phyloP scores from a whole-genome alignment of 176 grass and related monocot genomes.

The Guadua angustifolia region DNA sequence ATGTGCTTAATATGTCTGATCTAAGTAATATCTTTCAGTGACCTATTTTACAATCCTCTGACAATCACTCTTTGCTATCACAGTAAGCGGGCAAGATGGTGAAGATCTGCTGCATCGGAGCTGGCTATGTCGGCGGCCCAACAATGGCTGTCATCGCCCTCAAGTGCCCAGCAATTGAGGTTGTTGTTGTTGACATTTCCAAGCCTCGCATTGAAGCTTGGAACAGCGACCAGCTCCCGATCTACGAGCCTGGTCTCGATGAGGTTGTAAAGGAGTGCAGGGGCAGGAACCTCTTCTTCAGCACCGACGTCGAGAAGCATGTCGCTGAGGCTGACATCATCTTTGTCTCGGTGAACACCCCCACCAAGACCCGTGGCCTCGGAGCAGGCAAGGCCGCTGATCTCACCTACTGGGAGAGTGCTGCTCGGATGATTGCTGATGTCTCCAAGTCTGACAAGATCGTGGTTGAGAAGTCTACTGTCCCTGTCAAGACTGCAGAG shows the following conservation, averaged over 20 bases:
- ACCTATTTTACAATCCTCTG: background rate
- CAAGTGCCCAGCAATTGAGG: conserved; percentile 81
- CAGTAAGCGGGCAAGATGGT: conserved; percentile 67
- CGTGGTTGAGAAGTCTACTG: conserved; percentile 91
- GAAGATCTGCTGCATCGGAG: conserved; percentile 96
- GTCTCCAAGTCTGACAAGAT: conserved; percentile 94
- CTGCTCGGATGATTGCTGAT: conserved; percentile 91
- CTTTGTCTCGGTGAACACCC: conserved; percentile 89
- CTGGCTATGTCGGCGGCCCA: conserved; percentile 87
- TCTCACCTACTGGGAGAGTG: conserved; percentile 93
- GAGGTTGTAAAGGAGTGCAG: conserved; percentile 87
- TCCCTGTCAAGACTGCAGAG: conserved; percentile 90
- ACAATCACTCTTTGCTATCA: background rate
- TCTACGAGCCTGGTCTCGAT: conserved; percentile 85
- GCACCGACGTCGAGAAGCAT: conserved; percentile 80
- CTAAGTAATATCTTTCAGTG: background rate
- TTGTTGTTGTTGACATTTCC: conserved; percentile 74
- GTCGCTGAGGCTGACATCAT: conserved; percentile 84
- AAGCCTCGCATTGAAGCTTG: conserved; percentile 73
- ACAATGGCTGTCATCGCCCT: conserved; percentile 92
- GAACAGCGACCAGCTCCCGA: conserved; percentile 85
- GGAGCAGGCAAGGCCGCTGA: conserved; percentile 92
- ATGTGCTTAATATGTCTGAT: background rate
- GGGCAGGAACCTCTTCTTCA: conserved; percentile 88
- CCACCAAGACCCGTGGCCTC: conserved; percentile 90